A percentile compares a stretch with the other conserved stretches of the same genome.
Evolutionary conservation across 768 basidiomycete genomes (phyloP).

Genomic region (Macrolepiota dolichaula): DNA sequence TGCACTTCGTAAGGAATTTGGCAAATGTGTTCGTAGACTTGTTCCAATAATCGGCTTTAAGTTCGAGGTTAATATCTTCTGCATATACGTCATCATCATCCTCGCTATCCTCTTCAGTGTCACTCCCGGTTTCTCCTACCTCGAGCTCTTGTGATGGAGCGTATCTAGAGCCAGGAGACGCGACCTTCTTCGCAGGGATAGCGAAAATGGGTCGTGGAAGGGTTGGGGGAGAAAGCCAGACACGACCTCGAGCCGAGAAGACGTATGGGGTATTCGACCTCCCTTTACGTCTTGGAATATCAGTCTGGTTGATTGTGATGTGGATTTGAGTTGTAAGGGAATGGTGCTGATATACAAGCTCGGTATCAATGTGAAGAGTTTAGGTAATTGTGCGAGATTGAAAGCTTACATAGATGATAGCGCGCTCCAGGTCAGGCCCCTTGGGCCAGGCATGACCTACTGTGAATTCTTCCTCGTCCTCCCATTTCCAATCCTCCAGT

Average conservation of each 20-base stretch:
- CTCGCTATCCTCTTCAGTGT: slow-evolving; percentile 19
- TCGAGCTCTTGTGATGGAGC: slow-evolving; percentile 5
- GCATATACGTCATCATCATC: slow-evolving; percentile 15
- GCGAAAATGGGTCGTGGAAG: slow-evolving; percentile 21
- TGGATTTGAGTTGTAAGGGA: slow-evolving; percentile 50
- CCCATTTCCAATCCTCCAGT: slow-evolving; percentile 60
- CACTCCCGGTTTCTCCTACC: slow-evolving; percentile 22
- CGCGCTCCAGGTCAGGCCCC: slow-evolving; percentile 38
- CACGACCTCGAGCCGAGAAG: slow-evolving; percentile 50
- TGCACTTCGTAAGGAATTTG: slow-evolving; percentile 24
- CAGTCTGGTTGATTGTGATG: slow-evolving; percentile 55
- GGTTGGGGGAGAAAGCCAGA: slow-evolving; percentile 29
- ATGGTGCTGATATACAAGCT: slow-evolving; percentile 44
- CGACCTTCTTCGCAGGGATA: slow-evolving; percentile 11
- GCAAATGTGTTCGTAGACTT: slow-evolving; percentile 25
- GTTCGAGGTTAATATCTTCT: slow-evolving; percentile 17
- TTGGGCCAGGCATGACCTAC: slow-evolving; percentile 58
- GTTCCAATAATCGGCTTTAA: slow-evolving; percentile 26
- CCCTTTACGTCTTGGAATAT: slow-evolving; percentile 53
- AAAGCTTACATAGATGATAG: slow-evolving; percentile 59
- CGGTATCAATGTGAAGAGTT: slow-evolving; percentile 4
- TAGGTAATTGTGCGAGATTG: neutral
- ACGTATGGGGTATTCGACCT: slow-evolving; percentile 59
- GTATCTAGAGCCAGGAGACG: slow-evolving; percentile 5
- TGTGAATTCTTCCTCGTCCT: slow-evolving; percentile 64